Percentiles rank a stretch among this genome's conserved stretches.
phyloP scores from a whole-genome alignment of 169 alveolate genomes.

The Miamiensis avidus region DNA sequence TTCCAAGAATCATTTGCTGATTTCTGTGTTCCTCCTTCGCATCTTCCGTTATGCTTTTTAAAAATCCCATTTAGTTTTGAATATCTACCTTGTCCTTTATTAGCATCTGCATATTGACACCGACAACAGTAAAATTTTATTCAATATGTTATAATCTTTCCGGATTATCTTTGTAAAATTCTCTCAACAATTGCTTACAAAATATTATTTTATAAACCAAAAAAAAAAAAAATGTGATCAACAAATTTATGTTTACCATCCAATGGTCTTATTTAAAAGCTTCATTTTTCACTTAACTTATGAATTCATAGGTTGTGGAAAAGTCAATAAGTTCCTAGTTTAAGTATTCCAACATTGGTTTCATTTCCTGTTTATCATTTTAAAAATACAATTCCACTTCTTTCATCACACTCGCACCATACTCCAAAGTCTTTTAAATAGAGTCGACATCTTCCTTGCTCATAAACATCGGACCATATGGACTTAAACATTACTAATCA shows the following conservation, averaged over 20 bases:
- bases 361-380: neutral
- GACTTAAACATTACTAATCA: neutral
- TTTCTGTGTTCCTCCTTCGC: constrained; percentile 7
- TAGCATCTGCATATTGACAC: neutral
- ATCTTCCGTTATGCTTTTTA: too few relatives aligned
- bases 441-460: neutral
- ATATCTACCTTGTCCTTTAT: neutral
- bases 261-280: constrained; percentile 7
- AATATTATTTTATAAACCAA: neutral
- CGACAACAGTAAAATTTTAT: neutral
- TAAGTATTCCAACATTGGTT: constrained; percentile 1
- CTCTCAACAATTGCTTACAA: neutral
- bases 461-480: too few relatives aligned
- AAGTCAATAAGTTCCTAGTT: neutral
- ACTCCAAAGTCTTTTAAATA: neutral
- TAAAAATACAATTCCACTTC: constrained; percentile 8
- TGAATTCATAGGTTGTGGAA: constrained; percentile 2
- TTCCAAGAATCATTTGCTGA: neutral
- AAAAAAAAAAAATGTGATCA: neutral
- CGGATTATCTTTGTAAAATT: neutral
- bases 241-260: constrained; percentile 1
- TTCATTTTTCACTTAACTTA: constrained; percentile 6
- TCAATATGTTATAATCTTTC: constrained; percentile 6
- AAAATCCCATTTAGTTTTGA: neutral
- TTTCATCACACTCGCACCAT: neutral